Percentiles rank a stretch among this genome's conserved stretches.
Conservation (phyloP, 2,329 filamentous ascomycete species). For the Bretziella fagacearum region DNA sequence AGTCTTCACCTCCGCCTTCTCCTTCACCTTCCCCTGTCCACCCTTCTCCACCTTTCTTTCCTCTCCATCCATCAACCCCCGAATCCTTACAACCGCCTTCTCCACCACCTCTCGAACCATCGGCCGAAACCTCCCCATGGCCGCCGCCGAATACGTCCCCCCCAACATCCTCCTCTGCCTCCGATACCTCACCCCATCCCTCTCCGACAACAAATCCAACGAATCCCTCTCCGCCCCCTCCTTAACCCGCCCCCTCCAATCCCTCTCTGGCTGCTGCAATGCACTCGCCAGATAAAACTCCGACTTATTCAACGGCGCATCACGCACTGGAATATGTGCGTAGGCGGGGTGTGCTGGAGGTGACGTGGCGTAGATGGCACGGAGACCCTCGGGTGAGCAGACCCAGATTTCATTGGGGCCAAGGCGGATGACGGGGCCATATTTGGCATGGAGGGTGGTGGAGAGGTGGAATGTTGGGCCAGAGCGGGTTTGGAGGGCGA, state of each 20-base stretch:
- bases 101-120: slow-evolving; percentile 27
- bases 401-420: slow-evolving; percentile 39
- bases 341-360: background rate
- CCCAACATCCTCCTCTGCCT: slow-evolving; percentile 33
- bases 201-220: slow-evolving; percentile 34
- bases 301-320: slow-evolving; percentile 1
- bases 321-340: slow-evolving; percentile 17
- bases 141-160: slow-evolving; percentile 28
- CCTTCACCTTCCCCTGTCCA: slow-evolving; percentile 1
- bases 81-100: slow-evolving; percentile 23
- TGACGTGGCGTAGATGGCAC: slow-evolving; percentile 27
- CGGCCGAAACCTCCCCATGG: slow-evolving; percentile 26
- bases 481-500: slow-evolving; percentile 28
- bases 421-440: slow-evolving; percentile 35
- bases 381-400: slow-evolving; percentile 30
- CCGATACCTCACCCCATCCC: slow-evolving; percentile 30
- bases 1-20: background rate
- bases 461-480: slow-evolving; percentile 28
- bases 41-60: background rate
- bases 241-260: slow-evolving; percentile 22
- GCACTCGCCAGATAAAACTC: slow-evolving; percentile 25
- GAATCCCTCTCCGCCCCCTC: slow-evolving; percentile 24
- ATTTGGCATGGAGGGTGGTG: slow-evolving; percentile 27
- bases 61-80: slow-evolving; percentile 19
- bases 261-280: slow-evolving; percentile 27